Conservation (phyloP, 306 rosid genomes). For the Benincasa hispida region DNA sequence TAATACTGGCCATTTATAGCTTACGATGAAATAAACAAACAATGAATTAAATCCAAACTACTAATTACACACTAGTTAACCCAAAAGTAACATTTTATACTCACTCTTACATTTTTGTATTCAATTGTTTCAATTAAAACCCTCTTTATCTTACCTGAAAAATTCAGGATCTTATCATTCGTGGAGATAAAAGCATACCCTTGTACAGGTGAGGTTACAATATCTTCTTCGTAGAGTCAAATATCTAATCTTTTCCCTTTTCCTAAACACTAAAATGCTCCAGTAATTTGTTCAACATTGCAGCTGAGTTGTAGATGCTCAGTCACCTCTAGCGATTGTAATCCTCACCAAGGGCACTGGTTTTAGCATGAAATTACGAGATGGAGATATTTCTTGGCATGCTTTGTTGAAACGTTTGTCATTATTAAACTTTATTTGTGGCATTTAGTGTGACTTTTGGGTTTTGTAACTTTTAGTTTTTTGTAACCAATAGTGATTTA, state of each 20-base stretch:
- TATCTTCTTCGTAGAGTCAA: not conserved
- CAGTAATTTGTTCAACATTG: constrained; percentile 28
- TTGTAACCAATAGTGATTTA: too few relatives aligned
- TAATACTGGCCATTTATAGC: too few relatives aligned
- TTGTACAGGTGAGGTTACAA: constrained; percentile 59
- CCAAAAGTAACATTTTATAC: not conserved
- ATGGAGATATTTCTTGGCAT: constrained; percentile 68
- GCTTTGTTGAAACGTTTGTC: constrained; percentile 68
- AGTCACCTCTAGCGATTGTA: constrained; percentile 67
- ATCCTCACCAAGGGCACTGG: constrained; percentile 42
- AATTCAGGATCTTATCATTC: constrained; percentile 69
- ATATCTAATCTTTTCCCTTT: constrained; percentile 1
- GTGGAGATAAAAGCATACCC: constrained; percentile 74
- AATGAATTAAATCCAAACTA: too few relatives aligned
- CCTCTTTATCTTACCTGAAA: not conserved
- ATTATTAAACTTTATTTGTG: too few relatives aligned
- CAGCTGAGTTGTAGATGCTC: constrained; percentile 84
- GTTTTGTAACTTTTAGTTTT: too few relatives aligned
- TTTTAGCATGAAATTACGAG: constrained; percentile 52
- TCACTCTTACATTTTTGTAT: not conserved
- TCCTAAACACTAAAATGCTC: constrained; percentile 12
- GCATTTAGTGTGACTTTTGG: too few relatives aligned
- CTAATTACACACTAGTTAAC: too few relatives aligned
- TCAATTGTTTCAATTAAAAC: not conserved
- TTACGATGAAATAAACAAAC: too few relatives aligned